A percentile compares a stretch with the other conserved stretches of the same genome.
Evolutionary conservation across 2,329 filamentous ascomycete species (phyloP).

Genomic region (Beauveria brongniartii): DNA sequence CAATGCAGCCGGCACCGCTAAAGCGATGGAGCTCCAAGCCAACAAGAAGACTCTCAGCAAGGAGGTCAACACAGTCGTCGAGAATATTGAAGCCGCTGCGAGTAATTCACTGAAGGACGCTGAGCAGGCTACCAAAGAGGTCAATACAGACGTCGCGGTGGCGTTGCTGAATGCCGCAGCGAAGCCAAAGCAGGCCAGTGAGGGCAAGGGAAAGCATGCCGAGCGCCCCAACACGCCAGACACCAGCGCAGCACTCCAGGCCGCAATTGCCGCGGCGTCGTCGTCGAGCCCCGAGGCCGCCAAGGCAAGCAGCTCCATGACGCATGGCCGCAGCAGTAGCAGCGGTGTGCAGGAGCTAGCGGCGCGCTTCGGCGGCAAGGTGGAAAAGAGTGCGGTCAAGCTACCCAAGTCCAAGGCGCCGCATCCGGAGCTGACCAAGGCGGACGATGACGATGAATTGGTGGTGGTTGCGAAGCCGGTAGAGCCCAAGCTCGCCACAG

Average conservation of each 20-base stretch:
- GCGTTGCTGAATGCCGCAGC: not conserved
- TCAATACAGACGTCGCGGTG: too few relatives aligned
- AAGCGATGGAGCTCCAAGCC: not conserved
- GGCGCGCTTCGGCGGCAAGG: not conserved
- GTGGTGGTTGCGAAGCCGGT: not conserved
- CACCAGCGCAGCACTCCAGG: slow-evolving; percentile 1
- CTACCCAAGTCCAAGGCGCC: not conserved
- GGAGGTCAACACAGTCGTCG: not conserved
- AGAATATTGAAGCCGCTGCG: not conserved
- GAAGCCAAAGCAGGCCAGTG: not conserved
- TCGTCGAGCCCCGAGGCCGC: not conserved
- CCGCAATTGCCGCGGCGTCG: not conserved
- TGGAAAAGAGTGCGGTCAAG: not conserved
- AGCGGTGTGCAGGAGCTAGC: not conserved
- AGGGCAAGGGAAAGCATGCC: not conserved
- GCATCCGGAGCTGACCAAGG: not conserved
- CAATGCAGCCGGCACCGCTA: not conserved
- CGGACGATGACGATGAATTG: not conserved
- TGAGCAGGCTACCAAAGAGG: not conserved
- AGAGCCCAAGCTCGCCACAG: not conserved
- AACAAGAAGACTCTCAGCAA: not conserved
- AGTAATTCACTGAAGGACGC: not conserved
- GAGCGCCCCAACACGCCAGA: not conserved
- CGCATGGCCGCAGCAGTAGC: not conserved
- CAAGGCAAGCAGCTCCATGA: not conserved